Conservation (phyloP, 1,284 basidiomycete species). For the Peniophora sp. region DNA sequence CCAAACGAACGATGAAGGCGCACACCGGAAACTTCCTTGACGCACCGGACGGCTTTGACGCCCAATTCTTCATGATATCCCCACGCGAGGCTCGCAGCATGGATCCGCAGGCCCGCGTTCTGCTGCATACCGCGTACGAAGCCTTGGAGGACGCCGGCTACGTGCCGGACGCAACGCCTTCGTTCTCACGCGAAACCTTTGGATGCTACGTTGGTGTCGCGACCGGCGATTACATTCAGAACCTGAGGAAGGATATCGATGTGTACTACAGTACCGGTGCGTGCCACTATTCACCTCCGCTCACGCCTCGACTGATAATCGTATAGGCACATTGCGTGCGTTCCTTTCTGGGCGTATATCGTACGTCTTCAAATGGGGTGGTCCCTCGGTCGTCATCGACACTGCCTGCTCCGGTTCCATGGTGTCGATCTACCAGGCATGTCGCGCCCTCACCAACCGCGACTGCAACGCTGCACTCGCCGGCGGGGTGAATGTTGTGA, state of each 20-base stretch:
- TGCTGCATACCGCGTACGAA: slow-evolving; percentile 57
- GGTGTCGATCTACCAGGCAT: slow-evolving; percentile 61
- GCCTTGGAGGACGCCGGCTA: slow-evolving; percentile 67
- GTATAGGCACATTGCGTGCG: slow-evolving; percentile 52
- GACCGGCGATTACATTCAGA: slow-evolving; percentile 62
- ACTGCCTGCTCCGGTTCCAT: slow-evolving; percentile 68
- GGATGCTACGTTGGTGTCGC: slow-evolving; percentile 62
- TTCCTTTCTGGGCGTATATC: slow-evolving; percentile 68
- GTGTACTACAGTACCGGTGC: slow-evolving; percentile 65
- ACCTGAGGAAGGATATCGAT: slow-evolving; percentile 53
- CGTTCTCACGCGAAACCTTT: slow-evolving; percentile 43
- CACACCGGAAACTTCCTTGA: slow-evolving; percentile 58
- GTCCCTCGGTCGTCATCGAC: slow-evolving; percentile 63
- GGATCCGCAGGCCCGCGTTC: slow-evolving; percentile 67
- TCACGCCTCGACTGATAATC: not conserved
- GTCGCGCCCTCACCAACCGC: slow-evolving; percentile 48
- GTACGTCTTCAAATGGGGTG: slow-evolving; percentile 56
- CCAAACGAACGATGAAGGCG: slow-evolving; percentile 37
- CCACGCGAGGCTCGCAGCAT: slow-evolving; percentile 65
- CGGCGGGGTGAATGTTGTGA: slow-evolving; percentile 66
- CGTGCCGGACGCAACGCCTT: slow-evolving; percentile 45
- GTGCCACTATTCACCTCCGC: not conserved
- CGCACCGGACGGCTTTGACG: slow-evolving; percentile 52
- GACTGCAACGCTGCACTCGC: slow-evolving; percentile 65
- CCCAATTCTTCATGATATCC: slow-evolving; percentile 63